These are phyloP conservation scores for Alternaria hordeiaustralica DNA, from an alignment of 2,329 filamentous ascomycete genomes.

Conservation along the genomic window DNA sequence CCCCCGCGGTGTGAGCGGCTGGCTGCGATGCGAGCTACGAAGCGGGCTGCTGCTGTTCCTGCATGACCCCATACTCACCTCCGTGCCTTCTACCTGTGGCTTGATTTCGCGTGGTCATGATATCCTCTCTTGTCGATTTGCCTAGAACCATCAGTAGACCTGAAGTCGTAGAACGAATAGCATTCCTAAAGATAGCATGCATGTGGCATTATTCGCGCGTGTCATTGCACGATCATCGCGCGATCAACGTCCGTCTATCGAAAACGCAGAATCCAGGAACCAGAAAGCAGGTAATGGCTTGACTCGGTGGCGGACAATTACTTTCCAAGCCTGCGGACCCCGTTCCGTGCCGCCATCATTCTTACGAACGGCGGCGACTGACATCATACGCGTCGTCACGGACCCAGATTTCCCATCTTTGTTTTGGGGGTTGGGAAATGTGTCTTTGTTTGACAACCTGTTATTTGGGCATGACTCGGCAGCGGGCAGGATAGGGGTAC, in stretches of 20 bases:
- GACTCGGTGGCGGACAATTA: background rate
- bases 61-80: constrained; percentile 9
- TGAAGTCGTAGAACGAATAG: background rate
- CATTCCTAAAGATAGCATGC: background rate
- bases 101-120: background rate
- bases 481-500: background rate
- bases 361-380: constrained; percentile 11
- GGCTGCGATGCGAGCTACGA: background rate
- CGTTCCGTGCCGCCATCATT: constrained; percentile 14
- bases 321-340: constrained; percentile 1
- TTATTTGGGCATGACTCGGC: constrained; percentile 4
- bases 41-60: constrained; percentile 15
- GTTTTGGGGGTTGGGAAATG: background rate
- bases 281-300: constrained; percentile 19
- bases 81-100: background rate
- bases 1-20: constrained; percentile 12
- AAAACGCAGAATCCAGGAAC: constrained; percentile 11
- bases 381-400: constrained; percentile 26
- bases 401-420: constrained; percentile 9
- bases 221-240: constrained; percentile 15
- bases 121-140: constrained; percentile 9
- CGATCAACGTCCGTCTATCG: constrained; percentile 9
- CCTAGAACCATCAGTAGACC: background rate
- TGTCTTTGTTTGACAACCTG: background rate
- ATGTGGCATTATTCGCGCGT: background rate